Base-by-base conservation (phyloP, 495 filamentous ascomycete species). In the Cetradonia linearis region DNA sequence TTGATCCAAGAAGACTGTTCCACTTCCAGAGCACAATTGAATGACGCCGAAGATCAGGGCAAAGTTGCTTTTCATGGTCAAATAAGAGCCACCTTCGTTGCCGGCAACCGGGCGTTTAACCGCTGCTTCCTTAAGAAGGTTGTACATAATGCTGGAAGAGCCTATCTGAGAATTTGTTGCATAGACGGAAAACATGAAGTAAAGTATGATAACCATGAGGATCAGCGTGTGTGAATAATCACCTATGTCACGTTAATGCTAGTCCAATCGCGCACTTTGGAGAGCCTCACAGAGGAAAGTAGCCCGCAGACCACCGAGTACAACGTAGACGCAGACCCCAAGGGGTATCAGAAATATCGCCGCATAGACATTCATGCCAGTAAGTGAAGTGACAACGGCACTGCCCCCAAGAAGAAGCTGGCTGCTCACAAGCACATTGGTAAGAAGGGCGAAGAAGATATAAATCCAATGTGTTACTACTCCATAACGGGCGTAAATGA, bases 21-120 rank as follows among this genome's bases (percentile, higher is more conserved):
- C 67, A 47, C 72, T 71, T 7, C 70, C 68, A 25, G 71, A 64
- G 47, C 67, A 67, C 31, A 73, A 65, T 14, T 70, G 46, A 47
- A 73, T 72, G 36, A 73, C 63, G 3, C 69, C 73, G 58, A 78
- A 77, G 25, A 74, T 67, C 5, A 74, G 66, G 3, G 68, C 74
- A n/a, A 72, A 74, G 42, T 74, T 70, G 57, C 73, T 77, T 16
- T 69, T 74, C 67, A 82, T 77, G 5, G 79, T 73, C n/a, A 83
- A 68, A 66, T 79, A 81, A 4, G 73, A 77, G 8, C 77, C 79
- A 2, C 74, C 71, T 2, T 70, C 70, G 58, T 82, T 83, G 13
- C 77, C 70, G 0, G 69, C 69, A 8, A 82, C 71, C 1, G 78
- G 79, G 57, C 72, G 74, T 13, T 60, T 68, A 47, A 63, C 33